Percentiles rank a stretch among this genome's conserved stretches.
Evolutionary conservation across 345 rosid genomes (phyloP).

Genomic region (Rhizophora mangle): DNA sequence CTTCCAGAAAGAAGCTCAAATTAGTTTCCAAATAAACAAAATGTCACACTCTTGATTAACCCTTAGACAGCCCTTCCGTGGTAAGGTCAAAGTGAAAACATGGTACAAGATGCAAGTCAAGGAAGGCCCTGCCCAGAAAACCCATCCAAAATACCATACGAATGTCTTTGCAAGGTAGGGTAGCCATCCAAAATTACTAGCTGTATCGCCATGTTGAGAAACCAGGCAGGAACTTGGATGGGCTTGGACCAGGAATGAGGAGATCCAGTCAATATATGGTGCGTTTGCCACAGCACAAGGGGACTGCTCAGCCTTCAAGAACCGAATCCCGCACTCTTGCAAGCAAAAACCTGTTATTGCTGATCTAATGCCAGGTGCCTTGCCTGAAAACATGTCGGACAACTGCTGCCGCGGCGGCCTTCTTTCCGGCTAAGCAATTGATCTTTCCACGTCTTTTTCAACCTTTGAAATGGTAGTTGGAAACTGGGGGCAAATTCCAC

Average conservation of each 20-base stretch:
- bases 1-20: background rate
- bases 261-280: constrained; percentile 47
- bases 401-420: constrained; percentile 46
- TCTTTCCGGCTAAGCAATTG: constrained; percentile 48
- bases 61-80: constrained; percentile 12
- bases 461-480: constrained; percentile 46
- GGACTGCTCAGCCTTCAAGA: constrained; percentile 37
- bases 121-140: constrained; percentile 48
- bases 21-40: background rate
- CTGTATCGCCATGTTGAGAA: constrained; percentile 44
- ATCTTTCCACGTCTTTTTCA: constrained; percentile 46
- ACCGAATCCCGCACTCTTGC: constrained; percentile 44
- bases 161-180: constrained; percentile 41
- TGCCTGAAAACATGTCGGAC: constrained; percentile 24
- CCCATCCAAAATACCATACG: constrained; percentile 20
- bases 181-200: constrained; percentile 47
- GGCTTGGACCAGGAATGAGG: constrained; percentile 46
- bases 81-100: constrained; percentile 23
- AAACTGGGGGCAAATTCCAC: constrained; percentile 26
- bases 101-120: constrained; percentile 31
- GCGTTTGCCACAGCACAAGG: constrained; percentile 56
- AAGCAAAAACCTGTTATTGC: constrained; percentile 37
- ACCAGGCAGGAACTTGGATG: constrained; percentile 57
- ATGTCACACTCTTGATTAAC: background rate
- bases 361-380: constrained; percentile 39